Evolutionary conservation across 73 alveolate genomes (phyloP), one percentile per base, ranked within the genome.

Genomic region (Paramecium sexaurelia): DNA sequence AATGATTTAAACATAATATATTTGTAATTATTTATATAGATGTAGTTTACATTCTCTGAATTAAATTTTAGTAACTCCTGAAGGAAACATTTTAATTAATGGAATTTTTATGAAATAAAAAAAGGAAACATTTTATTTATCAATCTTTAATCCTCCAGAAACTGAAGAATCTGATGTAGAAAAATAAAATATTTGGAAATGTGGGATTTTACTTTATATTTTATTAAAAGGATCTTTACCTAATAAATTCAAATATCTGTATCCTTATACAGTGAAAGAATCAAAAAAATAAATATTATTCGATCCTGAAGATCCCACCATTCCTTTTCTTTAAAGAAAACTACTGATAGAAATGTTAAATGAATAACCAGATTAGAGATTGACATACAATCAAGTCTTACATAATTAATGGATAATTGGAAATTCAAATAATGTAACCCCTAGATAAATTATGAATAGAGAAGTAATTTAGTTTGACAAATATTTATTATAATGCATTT

Each of bases 391-490:
- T 26, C 2, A 26, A 1, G 39, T 61, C 9, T 26, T 32, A 2
- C 39, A 61, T 13, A 26, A 61, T 61, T 61, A 61, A 61, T 61
- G 83, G 83, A 26, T 61, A 11, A 61, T 61, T 29, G 83, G 83
- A 11, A 32, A 26, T 61, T 61, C 83, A 29, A 61, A 26, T 11
- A 61, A 61, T 29, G 83, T 61, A 29, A 61, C 83, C 1, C 83
- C 83, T 26, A 61, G 83, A 26, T 32, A 61, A 26, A 45, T 61
- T 26, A 61, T 61, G n/a, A 29, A 9, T n/a, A 61, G 83, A 29
- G 83, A 61, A 61, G 7, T 24, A 0, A 29, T 61, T 1, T 29
- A 61, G 26, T 61, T 61, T 26, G 39, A 61, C 39, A 26, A 61
- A 32, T 29, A 61, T 32, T 32, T 61, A 61, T 26, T 61, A 26